Evolutionary conservation across 129 eudicot genomes (phyloP).

Genomic region (Flaveria linearis): DNA sequence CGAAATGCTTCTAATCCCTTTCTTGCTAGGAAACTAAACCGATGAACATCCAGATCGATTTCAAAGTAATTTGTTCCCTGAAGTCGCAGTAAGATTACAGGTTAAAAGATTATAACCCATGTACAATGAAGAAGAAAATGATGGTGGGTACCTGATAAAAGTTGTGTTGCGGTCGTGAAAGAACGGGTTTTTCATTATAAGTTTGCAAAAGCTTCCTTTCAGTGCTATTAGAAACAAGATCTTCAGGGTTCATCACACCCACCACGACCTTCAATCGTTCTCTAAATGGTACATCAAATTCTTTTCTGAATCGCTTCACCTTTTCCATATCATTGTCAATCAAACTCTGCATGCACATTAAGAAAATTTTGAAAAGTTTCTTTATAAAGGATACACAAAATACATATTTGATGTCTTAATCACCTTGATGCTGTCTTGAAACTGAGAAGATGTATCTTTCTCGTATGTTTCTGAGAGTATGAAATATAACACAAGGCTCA

Average conservation of each 20-base stretch:
- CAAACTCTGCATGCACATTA: constrained; percentile 47
- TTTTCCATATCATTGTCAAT: constrained; percentile 64
- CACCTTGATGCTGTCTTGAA: constrained; percentile 78
- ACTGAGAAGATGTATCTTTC: constrained; percentile 54
- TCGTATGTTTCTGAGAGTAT: constrained; percentile 65
- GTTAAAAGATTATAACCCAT: background rate
- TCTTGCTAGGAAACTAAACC: constrained; percentile 74
- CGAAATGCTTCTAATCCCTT: constrained; percentile 70
- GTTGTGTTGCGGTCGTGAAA: constrained; percentile 87
- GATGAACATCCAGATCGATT: constrained; percentile 71
- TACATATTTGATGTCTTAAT: background rate
- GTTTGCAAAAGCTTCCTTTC: constrained; percentile 74
- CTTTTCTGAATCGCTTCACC: constrained; percentile 65
- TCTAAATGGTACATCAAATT: constrained; percentile 59
- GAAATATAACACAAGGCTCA: constrained; percentile 82
- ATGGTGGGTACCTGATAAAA: constrained; percentile 61
- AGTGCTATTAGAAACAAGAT: constrained; percentile 62
- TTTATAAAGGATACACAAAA: background rate
- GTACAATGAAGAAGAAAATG: background rate
- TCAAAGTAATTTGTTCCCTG: constrained; percentile 74
- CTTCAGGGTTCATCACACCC: constrained; percentile 76
- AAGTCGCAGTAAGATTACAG: background rate
- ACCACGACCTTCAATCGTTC: constrained; percentile 82
- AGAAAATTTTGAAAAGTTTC: background rate
- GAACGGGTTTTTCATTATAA: constrained; percentile 86